A percentile compares a stretch with the other conserved stretches of the same genome.
These are phyloP conservation scores for Phoma sp. DNA, from an alignment of 2,329 filamentous ascomycete species.

Conservation along the genomic window DNA sequence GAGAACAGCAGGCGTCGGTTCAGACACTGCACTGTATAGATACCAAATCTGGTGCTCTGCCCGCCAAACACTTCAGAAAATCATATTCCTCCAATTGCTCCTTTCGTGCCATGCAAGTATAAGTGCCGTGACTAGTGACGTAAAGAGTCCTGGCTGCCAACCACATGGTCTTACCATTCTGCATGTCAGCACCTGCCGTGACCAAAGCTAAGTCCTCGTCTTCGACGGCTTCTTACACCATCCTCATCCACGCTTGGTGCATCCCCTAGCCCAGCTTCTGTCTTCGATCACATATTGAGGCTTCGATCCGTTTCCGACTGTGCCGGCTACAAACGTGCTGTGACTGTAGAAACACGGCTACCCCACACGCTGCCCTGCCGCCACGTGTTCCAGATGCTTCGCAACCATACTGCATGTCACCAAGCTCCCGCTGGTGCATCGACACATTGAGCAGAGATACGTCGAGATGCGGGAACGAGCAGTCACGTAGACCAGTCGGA, in stretches of 20 bases:
- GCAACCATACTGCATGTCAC: slow-evolving; percentile 2
- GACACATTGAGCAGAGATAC: slow-evolving; percentile 1
- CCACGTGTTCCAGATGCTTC: neutral
- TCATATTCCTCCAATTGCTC: neutral
- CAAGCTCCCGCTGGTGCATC: slow-evolving; percentile 10
- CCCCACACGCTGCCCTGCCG: slow-evolving; percentile 1
- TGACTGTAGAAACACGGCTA: neutral
- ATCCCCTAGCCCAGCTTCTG: no score
- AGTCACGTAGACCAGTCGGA: slow-evolving; percentile 12
- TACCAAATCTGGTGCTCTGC: slow-evolving; percentile 3
- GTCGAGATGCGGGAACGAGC: slow-evolving; percentile 13
- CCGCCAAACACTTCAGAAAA: neutral
- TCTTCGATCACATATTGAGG: neutral
- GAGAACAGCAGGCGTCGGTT: neutral
- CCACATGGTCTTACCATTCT: neutral
- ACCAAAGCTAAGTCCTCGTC: neutral
- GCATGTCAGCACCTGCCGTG: neutral
- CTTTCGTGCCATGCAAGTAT: neutral
- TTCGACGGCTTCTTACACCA: neutral
- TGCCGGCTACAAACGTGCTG: neutral
- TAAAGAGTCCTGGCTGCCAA: neutral
- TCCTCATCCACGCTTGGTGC: neutral
- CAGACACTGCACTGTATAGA: slow-evolving; percentile 2
- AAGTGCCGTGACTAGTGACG: no score
- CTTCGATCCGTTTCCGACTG: neutral